phyloP scores from a whole-genome alignment of 108 stramenopile genomes.

The Skeletonema marinoi region DNA sequence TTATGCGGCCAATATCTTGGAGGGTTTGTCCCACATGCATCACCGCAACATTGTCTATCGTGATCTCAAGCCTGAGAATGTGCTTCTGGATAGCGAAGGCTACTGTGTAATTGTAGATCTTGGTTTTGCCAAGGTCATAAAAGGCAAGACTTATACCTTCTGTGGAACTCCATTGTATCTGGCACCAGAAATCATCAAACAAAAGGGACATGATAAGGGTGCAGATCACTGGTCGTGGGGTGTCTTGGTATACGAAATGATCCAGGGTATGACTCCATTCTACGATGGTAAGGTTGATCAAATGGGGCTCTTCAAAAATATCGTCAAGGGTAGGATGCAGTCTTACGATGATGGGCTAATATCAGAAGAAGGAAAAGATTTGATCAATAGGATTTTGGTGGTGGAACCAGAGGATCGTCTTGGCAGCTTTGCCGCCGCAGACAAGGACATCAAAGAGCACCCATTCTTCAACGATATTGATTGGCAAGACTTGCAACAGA shows the following conservation, averaged over 20 bases:
- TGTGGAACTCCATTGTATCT: constrained; percentile 97
- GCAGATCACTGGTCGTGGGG: constrained; percentile 99
- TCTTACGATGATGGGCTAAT: constrained; percentile 49
- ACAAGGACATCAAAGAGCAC: constrained; percentile 74
- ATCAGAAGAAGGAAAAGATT: constrained; percentile 44
- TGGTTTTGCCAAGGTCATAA: constrained; percentile 90
- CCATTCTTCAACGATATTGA: constrained; percentile 79
- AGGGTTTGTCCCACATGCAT: constrained; percentile 72
- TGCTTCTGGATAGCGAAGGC: constrained; percentile 86
- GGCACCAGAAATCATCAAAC: constrained; percentile 94
- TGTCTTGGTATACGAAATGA: constrained; percentile 96
- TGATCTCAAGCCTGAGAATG: constrained; percentile 96
- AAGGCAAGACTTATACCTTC: constrained; percentile 89
- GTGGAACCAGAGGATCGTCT: constrained; percentile 65
- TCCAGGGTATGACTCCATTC: constrained; percentile 84
- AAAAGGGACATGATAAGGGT: constrained; percentile 95
- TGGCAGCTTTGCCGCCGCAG: constrained; percentile 75
- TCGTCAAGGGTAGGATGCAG: constrained; percentile 65
- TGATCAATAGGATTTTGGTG: constrained; percentile 71
- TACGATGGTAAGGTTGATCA: constrained; percentile 74
- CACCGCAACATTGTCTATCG: constrained; percentile 89
- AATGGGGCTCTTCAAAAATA: constrained; percentile 81
- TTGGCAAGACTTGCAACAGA: constrained; percentile 64
- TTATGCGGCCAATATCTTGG: constrained; percentile 78
- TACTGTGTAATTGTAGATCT: constrained; percentile 93